Conservation (phyloP, 2,329 filamentous ascomycete species). For the Fusarium sp. region DNA sequence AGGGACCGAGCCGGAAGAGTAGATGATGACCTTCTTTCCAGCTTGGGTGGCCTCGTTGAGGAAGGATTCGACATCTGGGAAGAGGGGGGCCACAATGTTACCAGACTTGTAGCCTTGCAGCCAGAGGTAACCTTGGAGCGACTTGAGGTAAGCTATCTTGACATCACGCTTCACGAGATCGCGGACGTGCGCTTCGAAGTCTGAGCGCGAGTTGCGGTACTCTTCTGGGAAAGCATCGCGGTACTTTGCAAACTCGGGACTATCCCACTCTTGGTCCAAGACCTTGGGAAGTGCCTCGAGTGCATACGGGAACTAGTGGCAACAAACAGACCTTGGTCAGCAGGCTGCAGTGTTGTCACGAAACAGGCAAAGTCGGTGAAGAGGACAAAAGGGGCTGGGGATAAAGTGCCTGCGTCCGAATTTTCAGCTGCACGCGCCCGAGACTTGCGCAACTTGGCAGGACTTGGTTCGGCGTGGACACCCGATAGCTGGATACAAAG, state of each 20-base stretch:
- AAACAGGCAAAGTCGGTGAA: constrained; percentile 48
- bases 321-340: constrained; percentile 32
- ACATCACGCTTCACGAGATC: constrained; percentile 79
- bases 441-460: constrained; percentile 37
- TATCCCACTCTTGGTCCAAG: constrained; percentile 76
- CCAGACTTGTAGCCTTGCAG: constrained; percentile 78
- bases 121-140: constrained; percentile 85
- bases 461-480: constrained; percentile 33
- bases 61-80: constrained; percentile 77
- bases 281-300: constrained; percentile 74
- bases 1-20: constrained; percentile 83
- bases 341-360: constrained; percentile 26
- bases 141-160: constrained; percentile 83
- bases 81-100: constrained; percentile 78
- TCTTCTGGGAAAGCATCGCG: constrained; percentile 78
- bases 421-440: constrained; percentile 37
- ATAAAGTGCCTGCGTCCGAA: constrained; percentile 25
- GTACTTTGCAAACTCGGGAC: constrained; percentile 73
- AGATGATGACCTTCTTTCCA: constrained; percentile 76
- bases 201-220: constrained; percentile 68
- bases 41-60: constrained; percentile 70
- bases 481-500: constrained; percentile 29
- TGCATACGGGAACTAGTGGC: constrained; percentile 79
- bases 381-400: constrained; percentile 28
- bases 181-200: constrained; percentile 75